phyloP scores from a whole-genome alignment of 2,329 filamentous ascomycete genomes.

The Lecanicillium sp. region DNA sequence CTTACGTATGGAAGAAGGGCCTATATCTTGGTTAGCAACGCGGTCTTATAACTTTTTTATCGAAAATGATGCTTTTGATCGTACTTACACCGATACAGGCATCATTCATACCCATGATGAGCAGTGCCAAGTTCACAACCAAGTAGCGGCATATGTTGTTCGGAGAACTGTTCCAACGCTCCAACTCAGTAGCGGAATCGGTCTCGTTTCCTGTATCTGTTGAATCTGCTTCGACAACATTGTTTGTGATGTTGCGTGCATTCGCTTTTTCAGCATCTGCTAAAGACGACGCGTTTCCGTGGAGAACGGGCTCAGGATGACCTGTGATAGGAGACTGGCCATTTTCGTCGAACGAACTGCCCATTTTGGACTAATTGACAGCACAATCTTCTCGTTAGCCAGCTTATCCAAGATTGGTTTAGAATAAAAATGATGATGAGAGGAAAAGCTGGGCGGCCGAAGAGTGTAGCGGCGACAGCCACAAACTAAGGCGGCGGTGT shows the following conservation, averaged over 20 bases:
- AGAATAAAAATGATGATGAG: background rate
- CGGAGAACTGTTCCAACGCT: conserved; percentile 59
- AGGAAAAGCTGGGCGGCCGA: background rate
- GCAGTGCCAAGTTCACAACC: conserved; percentile 54
- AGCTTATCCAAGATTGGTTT: background rate
- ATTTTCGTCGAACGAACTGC: background rate
- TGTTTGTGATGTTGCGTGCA: conserved; percentile 1
- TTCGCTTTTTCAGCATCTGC: conserved; percentile 4
- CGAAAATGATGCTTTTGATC: background rate
- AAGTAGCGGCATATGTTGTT: conserved; percentile 54
- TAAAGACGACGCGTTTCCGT: background rate
- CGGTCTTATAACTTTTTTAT: background rate
- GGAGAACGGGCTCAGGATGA: background rate
- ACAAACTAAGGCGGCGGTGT: background rate
- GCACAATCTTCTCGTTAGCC: background rate
- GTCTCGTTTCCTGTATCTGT: background rate
- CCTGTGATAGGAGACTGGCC: background rate
- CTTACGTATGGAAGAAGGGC: conserved; percentile 43
- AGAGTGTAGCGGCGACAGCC: background rate
- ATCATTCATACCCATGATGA: conserved; percentile 65
- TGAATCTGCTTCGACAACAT: conserved; percentile 7
- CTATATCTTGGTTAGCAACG: conserved; percentile 27
- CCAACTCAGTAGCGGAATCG: conserved; percentile 20
- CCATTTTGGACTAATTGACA: background rate
- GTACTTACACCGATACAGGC: conserved; percentile 54